Evolutionary conservation across 352 stramenopile genomes (phyloP).

Genomic region (Aphanomyces astaci): DNA sequence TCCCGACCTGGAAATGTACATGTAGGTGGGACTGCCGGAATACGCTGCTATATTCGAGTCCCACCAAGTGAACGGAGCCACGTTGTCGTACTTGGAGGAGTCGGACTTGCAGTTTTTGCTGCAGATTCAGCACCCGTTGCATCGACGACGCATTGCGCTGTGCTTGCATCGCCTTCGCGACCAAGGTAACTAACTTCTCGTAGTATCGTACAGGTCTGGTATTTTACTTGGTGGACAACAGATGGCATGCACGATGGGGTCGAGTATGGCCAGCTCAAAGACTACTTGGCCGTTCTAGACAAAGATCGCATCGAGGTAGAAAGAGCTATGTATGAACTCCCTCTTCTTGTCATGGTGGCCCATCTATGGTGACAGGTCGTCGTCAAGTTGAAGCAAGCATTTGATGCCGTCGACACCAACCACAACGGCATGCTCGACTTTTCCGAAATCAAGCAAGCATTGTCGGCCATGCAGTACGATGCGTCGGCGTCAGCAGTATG

Average conservation of each 20-base stretch:
- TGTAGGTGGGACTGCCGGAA: conserved; percentile 36
- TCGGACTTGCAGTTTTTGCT: conserved; percentile 57
- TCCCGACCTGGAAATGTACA: not conserved
- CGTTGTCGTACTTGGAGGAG: conserved; percentile 44
- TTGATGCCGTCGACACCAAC: conserved; percentile 57
- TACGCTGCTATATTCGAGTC: conserved; percentile 42
- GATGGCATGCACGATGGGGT: conserved; percentile 49
- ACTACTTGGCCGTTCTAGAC: conserved; percentile 67
- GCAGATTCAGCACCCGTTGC: conserved; percentile 47
- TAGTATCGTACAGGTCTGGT: not conserved
- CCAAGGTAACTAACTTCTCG: conserved; percentile 26
- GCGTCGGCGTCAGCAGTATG: conserved; percentile 33
- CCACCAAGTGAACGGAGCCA: conserved; percentile 60
- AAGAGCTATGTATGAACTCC: no score
- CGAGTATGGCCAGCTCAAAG: conserved; percentile 59
- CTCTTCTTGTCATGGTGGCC: not conserved
- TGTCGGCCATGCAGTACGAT: conserved; percentile 33
- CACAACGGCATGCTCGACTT: conserved; percentile 53
- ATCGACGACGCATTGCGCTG: conserved; percentile 44
- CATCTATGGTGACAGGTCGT: conserved; percentile 23
- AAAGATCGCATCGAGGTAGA: conserved; percentile 49
- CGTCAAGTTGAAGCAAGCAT: conserved; percentile 55
- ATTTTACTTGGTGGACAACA: not conserved
- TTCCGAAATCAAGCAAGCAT: conserved; percentile 34
- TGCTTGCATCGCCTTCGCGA: conserved; percentile 57